phyloP scores from a whole-genome alignment of 2,329 filamentous ascomycete genomes.

The Dothiorella sarmentorum region DNA sequence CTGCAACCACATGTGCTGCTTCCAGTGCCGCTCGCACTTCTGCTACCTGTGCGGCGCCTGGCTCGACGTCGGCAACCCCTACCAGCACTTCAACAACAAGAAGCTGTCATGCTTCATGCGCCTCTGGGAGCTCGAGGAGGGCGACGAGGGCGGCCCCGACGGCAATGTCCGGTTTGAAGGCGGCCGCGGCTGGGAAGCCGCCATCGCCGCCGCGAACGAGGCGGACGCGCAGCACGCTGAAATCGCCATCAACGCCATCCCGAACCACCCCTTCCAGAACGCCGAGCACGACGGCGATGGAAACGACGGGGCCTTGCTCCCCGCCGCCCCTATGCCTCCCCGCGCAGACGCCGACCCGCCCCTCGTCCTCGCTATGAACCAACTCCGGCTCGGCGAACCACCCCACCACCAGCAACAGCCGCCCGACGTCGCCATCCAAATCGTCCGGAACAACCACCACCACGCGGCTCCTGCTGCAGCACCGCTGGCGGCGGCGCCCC shows the following conservation, averaged over 20 bases:
- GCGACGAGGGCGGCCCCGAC: constrained; percentile 66
- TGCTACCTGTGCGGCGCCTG: constrained; percentile 93
- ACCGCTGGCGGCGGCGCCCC: too few relatives aligned
- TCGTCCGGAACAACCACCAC: too few relatives aligned
- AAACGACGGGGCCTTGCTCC: too few relatives aligned
- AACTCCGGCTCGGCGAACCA: neutral
- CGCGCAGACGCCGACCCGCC: neutral
- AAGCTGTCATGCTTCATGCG: constrained; percentile 72
- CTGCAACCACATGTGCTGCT: constrained; percentile 97
- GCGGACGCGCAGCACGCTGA: constrained; percentile 29
- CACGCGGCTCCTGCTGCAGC: too few relatives aligned
- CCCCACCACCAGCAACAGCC: too few relatives aligned
- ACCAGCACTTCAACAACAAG: constrained; percentile 78
- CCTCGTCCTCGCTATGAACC: neutral
- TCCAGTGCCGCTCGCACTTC: constrained; percentile 85
- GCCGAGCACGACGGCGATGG: neutral
- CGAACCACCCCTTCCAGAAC: neutral
- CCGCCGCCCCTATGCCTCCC: neutral
- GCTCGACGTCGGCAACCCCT: constrained; percentile 77
- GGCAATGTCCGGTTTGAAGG: constrained; percentile 41
- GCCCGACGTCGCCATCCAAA: too few relatives aligned
- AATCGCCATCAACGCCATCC: constrained; percentile 27
- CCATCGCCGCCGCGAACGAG: constrained; percentile 34
- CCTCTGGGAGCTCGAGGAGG: constrained; percentile 84
- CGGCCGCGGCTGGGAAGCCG: constrained; percentile 41